These are phyloP conservation scores for Cynara cardunculus DNA, from an alignment of 129 eudicot species.

Conservation along the genomic window DNA sequence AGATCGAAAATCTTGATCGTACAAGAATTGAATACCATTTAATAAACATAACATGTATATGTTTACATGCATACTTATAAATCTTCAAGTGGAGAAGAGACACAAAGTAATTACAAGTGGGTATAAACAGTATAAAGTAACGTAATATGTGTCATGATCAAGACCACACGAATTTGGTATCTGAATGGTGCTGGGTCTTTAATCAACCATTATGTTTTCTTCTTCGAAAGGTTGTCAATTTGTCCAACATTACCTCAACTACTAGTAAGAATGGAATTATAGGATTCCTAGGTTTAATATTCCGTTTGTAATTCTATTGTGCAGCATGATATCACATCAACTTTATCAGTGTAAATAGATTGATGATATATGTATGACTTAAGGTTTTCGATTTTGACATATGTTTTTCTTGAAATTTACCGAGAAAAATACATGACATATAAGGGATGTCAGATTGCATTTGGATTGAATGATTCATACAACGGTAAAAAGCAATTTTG, in stretches of 20 bases:
- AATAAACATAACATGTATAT: background rate
- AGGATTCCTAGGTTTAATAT: background rate
- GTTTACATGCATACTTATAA: background rate
- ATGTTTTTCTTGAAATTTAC: background rate
- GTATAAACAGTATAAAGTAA: background rate
- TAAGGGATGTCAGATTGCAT: background rate
- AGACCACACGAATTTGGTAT: slow-evolving; percentile 13
- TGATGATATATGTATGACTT: background rate
- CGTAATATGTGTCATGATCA: slow-evolving; percentile 4
- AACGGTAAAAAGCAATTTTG: no score
- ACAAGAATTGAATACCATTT: background rate
- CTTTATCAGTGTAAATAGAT: background rate
- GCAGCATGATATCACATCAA: background rate
- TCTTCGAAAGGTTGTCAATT: background rate
- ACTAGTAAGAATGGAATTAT: background rate
- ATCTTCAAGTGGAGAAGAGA: background rate
- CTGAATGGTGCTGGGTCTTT: slow-evolving; percentile 21
- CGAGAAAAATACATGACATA: background rate
- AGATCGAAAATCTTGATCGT: background rate
- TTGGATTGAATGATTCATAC: background rate
- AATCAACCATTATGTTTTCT: slow-evolving; percentile 20
- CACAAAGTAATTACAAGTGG: background rate
- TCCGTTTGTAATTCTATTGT: background rate
- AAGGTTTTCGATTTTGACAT: background rate
- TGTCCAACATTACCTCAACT: slow-evolving; percentile 6